phyloP scores from a whole-genome alignment of 768 basidiomycete genomes.

The Xanthoconium purpureum region DNA sequence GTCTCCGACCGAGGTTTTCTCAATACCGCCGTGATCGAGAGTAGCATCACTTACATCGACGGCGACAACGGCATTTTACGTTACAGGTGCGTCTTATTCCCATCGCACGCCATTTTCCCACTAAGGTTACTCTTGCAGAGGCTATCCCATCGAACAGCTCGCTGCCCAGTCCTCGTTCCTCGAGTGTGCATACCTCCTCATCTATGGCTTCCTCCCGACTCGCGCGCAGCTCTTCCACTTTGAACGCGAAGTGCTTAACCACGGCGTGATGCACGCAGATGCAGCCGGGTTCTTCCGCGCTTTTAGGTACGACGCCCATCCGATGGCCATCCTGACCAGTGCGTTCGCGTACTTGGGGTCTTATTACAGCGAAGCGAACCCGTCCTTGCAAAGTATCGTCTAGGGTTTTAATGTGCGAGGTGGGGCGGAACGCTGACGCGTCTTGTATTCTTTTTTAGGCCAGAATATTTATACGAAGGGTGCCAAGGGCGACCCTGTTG shows the following conservation, averaged over 20 bases:
- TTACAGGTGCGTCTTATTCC: conserved; percentile 52
- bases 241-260: conserved; percentile 74
- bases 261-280: conserved; percentile 65
- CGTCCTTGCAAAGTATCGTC: conserved; percentile 68
- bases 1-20: conserved; percentile 78
- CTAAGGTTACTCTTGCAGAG: conserved; percentile 41
- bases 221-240: conserved; percentile 58
- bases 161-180: conserved; percentile 77
- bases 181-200: conserved; percentile 81
- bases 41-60: conserved; percentile 87
- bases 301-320: conserved; percentile 88
- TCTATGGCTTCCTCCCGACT: conserved; percentile 81
- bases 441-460: conserved; percentile 38
- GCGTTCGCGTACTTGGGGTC: conserved; percentile 87
- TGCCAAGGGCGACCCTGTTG: conserved; percentile 59
- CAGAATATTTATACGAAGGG: conserved; percentile 76
- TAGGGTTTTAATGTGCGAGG: background rate
- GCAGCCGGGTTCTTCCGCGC: conserved; percentile 67
- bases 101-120: background rate
- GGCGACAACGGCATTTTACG: conserved; percentile 82
- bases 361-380: conserved; percentile 86
- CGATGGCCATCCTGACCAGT: conserved; percentile 86
- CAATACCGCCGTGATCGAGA: conserved; percentile 78
- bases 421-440: conserved; percentile 1
- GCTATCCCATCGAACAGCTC: conserved; percentile 91